Evolutionary conservation across 306 rosid species (phyloP).

Genomic region (Trifolium fragiferum): DNA sequence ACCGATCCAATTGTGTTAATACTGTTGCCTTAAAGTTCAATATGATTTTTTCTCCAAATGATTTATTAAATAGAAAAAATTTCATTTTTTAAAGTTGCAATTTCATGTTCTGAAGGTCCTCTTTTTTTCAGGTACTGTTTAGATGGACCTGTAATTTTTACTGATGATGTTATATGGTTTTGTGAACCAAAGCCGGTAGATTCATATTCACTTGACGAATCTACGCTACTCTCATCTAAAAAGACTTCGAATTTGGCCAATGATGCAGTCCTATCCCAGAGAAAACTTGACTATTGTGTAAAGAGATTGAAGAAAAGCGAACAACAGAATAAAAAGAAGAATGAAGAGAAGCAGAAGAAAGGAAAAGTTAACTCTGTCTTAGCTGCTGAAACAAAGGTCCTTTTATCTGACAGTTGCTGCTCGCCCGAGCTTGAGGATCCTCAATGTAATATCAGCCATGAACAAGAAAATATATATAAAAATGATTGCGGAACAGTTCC

Average conservation of each 20-base stretch:
- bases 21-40: background rate
- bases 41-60: background rate
- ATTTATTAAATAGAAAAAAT: conserved; percentile 10
- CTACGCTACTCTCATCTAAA: background rate
- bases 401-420: conserved; percentile 12
- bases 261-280: conserved; percentile 18
- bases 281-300: background rate
- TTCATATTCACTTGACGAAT: no score
- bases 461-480: conserved; percentile 28
- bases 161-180: conserved; percentile 60
- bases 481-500: conserved; percentile 25
- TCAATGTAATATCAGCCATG: conserved; percentile 27
- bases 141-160: conserved; percentile 46
- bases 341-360: conserved; percentile 31
- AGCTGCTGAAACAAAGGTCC: conserved; percentile 22
- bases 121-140: conserved; percentile 65
- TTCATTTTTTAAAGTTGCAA: conserved; percentile 9
- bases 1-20: conserved; percentile 11
- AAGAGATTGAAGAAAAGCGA: conserved; percentile 18
- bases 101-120: conserved; percentile 2
- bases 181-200: conserved; percentile 48
- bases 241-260: conserved; percentile 18
- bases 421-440: conserved; percentile 34
- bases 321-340: background rate
- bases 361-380: conserved; percentile 24